Conservation (phyloP, 1,139 yeast species). For the Hemisphaericaspora xylanilytica region DNA sequence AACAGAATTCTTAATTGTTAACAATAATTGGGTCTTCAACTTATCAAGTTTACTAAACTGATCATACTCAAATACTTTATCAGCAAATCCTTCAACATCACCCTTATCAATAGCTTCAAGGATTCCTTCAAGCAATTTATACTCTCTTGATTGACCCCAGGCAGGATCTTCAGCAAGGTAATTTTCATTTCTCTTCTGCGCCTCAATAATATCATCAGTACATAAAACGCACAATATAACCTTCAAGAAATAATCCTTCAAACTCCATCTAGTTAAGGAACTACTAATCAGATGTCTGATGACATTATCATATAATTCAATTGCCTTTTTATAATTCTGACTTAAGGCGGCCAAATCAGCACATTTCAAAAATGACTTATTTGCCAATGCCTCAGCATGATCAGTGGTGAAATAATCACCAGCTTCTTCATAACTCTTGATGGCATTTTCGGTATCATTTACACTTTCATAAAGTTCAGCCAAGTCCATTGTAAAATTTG, state of each 20-base stretch:
- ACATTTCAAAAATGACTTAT: conserved; percentile 82
- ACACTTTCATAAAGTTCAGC: conserved; percentile 81
- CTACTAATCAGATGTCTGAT: conserved; percentile 76
- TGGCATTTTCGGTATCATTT: conserved; percentile 65
- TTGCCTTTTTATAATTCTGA: conserved; percentile 71
- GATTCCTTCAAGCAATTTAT: conserved; percentile 59
- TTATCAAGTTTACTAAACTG: conserved; percentile 87
- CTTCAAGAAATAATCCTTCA: conserved; percentile 88
- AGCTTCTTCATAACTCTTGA: conserved; percentile 82
- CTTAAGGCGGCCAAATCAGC: conserved; percentile 85
- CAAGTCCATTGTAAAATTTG: conserved; percentile 87
- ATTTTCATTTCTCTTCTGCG: conserved; percentile 65
- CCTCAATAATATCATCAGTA: conserved; percentile 81
- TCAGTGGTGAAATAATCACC: conserved; percentile 96
- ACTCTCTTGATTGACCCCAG: conserved; percentile 79
- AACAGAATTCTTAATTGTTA: conserved; percentile 75
- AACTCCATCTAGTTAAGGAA: conserved; percentile 80
- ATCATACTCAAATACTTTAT: conserved; percentile 78
- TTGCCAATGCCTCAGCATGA: conserved; percentile 88
- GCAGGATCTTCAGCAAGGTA: conserved; percentile 72
- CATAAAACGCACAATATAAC: conserved; percentile 81
- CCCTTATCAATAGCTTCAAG: conserved; percentile 75
- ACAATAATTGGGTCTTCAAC: conserved; percentile 83
- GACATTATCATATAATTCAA: conserved; percentile 70
- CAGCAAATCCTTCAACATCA: conserved; percentile 73